Evolutionary conservation across 805 yeast genomes (phyloP).

Genomic region (Hanseniaspora hatyaiensis): DNA sequence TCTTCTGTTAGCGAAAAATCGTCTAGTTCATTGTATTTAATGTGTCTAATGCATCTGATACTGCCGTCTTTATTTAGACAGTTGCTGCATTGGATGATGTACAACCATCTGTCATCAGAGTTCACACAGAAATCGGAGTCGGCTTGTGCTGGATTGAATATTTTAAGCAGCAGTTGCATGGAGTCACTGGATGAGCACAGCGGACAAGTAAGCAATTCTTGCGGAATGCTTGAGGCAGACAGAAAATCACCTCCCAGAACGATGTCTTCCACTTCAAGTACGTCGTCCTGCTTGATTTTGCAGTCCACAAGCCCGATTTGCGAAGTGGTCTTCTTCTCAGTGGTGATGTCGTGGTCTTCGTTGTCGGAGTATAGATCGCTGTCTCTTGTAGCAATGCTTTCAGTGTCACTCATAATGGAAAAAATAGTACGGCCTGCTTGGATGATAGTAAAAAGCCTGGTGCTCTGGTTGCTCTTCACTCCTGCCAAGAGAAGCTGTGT

Average conservation of each 20-base stretch:
- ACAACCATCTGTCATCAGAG: constrained; percentile 68
- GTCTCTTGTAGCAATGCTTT: constrained; percentile 22
- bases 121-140: constrained; percentile 31
- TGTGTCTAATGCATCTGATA: constrained; percentile 65
- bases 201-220: constrained; percentile 46
- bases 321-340: constrained; percentile 26
- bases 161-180: constrained; percentile 64
- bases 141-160: constrained; percentile 61
- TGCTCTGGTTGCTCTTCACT: neutral
- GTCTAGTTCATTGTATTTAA: constrained; percentile 43
- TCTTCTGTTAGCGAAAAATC: constrained; percentile 29
- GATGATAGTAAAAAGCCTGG: no score
- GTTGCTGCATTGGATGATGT: constrained; percentile 63
- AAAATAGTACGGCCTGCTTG: no score
- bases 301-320: constrained; percentile 57
- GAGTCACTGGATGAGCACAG: constrained; percentile 41
- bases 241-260: constrained; percentile 58
- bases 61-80: constrained; percentile 66
- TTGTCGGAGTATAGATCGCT: constrained; percentile 17
- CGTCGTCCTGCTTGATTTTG: constrained; percentile 38
- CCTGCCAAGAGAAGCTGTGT: no score
- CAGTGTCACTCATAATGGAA: constrained; percentile 15
- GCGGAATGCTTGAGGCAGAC: constrained; percentile 30
- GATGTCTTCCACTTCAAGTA: constrained; percentile 48
- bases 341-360: constrained; percentile 22